Percentiles rank a stretch among this genome's conserved stretches.
Conservation (phyloP, 345 rosid species). For the Rubroshorea leprosula region DNA sequence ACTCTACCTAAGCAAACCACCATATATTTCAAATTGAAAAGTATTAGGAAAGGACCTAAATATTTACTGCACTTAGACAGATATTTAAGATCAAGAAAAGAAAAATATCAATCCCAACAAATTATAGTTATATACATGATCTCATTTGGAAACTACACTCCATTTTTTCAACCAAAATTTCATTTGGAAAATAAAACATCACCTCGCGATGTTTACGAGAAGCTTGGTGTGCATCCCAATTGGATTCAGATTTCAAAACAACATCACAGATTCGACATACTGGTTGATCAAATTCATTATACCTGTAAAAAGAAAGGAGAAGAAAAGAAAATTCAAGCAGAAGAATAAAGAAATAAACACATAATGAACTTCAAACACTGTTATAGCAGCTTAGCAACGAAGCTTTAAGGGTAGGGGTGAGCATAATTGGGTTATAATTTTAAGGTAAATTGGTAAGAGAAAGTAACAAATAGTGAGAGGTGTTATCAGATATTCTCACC, state of each 20-base stretch:
- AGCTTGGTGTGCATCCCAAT: slow-evolving; percentile 96
- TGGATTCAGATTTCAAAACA: slow-evolving; percentile 74
- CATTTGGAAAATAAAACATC: background rate
- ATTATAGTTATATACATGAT: background rate
- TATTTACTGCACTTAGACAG: no score
- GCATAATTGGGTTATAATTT: no score
- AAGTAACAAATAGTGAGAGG: no score
- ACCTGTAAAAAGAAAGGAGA: slow-evolving; percentile 36
- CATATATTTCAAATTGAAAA: background rate
- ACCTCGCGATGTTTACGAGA: slow-evolving; percentile 94
- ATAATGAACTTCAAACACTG: background rate
- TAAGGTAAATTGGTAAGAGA: no score
- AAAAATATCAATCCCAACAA: background rate
- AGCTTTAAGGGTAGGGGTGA: no score
- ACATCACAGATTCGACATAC: slow-evolving; percentile 79
- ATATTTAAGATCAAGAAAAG: background rate
- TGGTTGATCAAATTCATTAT: slow-evolving; percentile 83
- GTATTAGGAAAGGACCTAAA: no score
- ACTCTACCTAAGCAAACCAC: background rate
- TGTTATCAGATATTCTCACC: no score
- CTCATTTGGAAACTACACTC: background rate
- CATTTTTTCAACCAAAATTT: no score
- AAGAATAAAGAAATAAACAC: background rate
- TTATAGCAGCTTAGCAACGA: background rate
- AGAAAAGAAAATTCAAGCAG: background rate